A percentile compares a stretch with the other conserved stretches of the same genome.
phyloP scores from a whole-genome alignment of 2,329 filamentous ascomycete species.

The Myriangium duriaei region DNA sequence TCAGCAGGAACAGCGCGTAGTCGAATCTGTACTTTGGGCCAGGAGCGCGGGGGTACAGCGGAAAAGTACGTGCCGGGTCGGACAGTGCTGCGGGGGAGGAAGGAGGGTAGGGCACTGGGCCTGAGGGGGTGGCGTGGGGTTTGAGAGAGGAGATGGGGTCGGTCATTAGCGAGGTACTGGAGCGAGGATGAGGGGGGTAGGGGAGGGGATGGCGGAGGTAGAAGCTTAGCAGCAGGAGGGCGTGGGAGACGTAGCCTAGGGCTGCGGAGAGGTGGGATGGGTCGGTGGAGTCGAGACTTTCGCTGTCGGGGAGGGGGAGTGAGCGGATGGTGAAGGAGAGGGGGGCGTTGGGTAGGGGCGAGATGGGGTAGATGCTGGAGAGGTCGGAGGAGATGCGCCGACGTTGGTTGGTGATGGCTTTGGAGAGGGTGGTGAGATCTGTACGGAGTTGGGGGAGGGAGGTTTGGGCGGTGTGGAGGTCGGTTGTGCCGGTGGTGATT shows the following conservation, averaged over 20 bases:
- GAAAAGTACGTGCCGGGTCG: slow-evolving; percentile 44
- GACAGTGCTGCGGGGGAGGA: slow-evolving; percentile 8
- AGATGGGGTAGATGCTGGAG: slow-evolving; percentile 65
- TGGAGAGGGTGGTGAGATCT: slow-evolving; percentile 36
- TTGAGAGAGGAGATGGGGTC: slow-evolving; percentile 49
- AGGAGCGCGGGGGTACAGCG: slow-evolving; percentile 58
- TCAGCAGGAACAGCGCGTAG: slow-evolving; percentile 91
- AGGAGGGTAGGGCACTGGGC: slow-evolving; percentile 7
- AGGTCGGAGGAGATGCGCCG: slow-evolving; percentile 81
- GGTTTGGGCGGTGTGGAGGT: slow-evolving; percentile 29
- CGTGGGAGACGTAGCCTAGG: slow-evolving; percentile 64
- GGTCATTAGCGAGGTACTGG: slow-evolving; percentile 61
- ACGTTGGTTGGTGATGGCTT: slow-evolving; percentile 70
- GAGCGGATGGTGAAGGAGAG: slow-evolving; percentile 76
- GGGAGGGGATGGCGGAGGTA: slow-evolving; percentile 70
- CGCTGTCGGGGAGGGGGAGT: slow-evolving; percentile 66
- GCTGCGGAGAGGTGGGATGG: slow-evolving; percentile 69
- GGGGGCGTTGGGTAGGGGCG: slow-evolving; percentile 49
- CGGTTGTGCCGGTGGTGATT: slow-evolving; percentile 1
- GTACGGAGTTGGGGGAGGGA: slow-evolving; percentile 31
- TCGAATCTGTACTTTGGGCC: slow-evolving; percentile 78
- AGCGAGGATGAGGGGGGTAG: slow-evolving; percentile 61
- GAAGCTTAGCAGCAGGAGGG: slow-evolving; percentile 64
- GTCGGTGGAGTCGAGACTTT: slow-evolving; percentile 51
- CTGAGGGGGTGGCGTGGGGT: slow-evolving; percentile 20